Conservation (phyloP, 73 alveolate genomes). For the Paraurostyla sp. region DNA sequence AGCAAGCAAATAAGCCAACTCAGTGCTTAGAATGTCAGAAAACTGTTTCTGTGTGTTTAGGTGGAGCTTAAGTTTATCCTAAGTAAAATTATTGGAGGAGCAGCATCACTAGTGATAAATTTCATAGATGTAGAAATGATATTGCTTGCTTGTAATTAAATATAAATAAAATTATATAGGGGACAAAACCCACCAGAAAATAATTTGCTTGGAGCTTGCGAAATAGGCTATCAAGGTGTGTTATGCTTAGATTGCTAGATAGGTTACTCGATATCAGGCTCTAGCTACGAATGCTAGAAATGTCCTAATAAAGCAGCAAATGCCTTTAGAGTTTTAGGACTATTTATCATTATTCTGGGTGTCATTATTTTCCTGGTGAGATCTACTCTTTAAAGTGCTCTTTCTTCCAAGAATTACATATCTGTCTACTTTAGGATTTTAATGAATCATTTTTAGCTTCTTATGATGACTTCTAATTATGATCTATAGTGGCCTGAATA, state of each 20-base stretch:
- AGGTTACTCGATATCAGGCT: neutral
- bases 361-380: neutral
- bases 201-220: slow-evolving; percentile 19
- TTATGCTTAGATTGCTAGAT: slow-evolving; percentile 41
- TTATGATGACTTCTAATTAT: neutral
- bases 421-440: slow-evolving; percentile 15
- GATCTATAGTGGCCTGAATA: slow-evolving; percentile 19
- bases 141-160: slow-evolving; percentile 40
- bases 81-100: slow-evolving; percentile 24
- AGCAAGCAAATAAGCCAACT: neutral
- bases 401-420: neutral
- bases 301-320: slow-evolving; percentile 15
- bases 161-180: too few species aligned
- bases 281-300: neutral
- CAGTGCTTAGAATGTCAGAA: neutral
- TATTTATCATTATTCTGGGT: neutral
- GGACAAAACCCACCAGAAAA: slow-evolving; percentile 11
- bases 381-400: slow-evolving; percentile 14
- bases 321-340: neutral
- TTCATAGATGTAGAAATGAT: neutral
- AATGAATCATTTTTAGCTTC: neutral
- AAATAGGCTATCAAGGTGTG: slow-evolving; percentile 47
- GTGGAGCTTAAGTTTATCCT: slow-evolving; percentile 48
- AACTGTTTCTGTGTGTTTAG: slow-evolving; percentile 27
- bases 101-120: slow-evolving; percentile 22